Evolutionary conservation across 805 yeast species (phyloP).

Genomic region (Starmerella powellii): DNA sequence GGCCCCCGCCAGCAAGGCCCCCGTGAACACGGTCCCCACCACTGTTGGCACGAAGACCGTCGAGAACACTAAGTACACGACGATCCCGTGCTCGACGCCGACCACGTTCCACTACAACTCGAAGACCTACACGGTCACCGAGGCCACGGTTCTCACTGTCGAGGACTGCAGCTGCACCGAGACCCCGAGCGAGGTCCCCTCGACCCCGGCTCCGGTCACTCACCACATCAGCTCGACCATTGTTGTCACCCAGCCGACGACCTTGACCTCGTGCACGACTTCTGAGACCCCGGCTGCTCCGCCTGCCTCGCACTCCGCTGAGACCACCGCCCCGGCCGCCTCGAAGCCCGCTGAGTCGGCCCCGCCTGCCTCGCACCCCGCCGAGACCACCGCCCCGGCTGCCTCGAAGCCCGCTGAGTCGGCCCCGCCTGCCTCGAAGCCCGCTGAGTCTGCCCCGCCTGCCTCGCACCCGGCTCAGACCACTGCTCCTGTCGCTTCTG

Average conservation of each 20-base stretch:
- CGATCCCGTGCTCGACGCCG: neutral
- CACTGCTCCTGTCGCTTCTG: neutral
- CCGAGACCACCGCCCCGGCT: neutral
- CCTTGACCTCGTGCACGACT: neutral
- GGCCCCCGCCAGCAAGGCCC: too few species aligned
- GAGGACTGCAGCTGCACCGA: slow-evolving; percentile 32
- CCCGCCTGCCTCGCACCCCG: too few species aligned
- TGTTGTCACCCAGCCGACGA: neutral
- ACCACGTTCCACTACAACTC: slow-evolving; percentile 17
- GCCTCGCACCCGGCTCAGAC: neutral
- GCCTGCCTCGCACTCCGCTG: too few species aligned
- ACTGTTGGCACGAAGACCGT: too few species aligned
- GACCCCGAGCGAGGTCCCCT: neutral
- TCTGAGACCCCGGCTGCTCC: too few species aligned
- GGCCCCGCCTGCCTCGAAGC: neutral
- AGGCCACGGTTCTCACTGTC: slow-evolving; percentile 46
- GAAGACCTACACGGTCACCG: slow-evolving; percentile 33
- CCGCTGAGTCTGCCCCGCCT: neutral
- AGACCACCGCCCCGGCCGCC: slow-evolving; percentile 1
- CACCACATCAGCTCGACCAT: neutral
- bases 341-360: neutral
- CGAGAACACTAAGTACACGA: neutral
- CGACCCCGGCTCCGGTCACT: neutral
- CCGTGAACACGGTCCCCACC: neutral
- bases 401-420: neutral